Evolutionary conservation across 768 basidiomycete genomes (phyloP).

Genomic region (Coprinellus micaceus): DNA sequence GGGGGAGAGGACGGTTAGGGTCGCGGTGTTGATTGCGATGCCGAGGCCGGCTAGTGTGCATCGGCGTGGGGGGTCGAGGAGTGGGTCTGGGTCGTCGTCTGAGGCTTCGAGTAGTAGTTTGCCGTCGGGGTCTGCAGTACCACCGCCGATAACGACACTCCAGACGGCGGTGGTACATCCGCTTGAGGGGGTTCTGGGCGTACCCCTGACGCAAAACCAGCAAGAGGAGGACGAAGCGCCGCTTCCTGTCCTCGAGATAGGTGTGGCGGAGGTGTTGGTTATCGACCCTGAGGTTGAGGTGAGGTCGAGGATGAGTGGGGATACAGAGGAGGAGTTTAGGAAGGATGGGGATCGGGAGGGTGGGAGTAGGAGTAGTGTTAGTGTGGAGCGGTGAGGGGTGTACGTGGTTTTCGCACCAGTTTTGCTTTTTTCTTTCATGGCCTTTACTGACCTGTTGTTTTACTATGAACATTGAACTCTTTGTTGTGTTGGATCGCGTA

Average conservation of each 20-base stretch:
- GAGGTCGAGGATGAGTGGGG: not conserved
- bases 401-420: no score
- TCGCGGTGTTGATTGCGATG: slow-evolving; percentile 46
- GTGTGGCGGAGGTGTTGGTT: slow-evolving; percentile 19
- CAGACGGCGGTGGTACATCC: no score
- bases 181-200: no score
- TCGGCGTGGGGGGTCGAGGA: no score
- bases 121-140: not conserved
- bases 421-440: no score
- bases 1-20: slow-evolving; percentile 22
- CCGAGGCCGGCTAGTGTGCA: slow-evolving; percentile 23
- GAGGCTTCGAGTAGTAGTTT: slow-evolving; percentile 7
- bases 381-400: no score
- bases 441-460: no score
- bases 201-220: no score
- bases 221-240: slow-evolving; percentile 19
- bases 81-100: slow-evolving; percentile 5
- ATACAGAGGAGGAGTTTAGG: not conserved
- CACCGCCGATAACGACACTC: not conserved
- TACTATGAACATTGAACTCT: no score
- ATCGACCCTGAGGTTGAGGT: slow-evolving; percentile 5
- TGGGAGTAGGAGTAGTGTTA: no score
- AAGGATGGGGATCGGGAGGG: slow-evolving; percentile 7
- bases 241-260: slow-evolving; percentile 25
- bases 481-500: no score